Evolutionary conservation across 441 rosid species (phyloP).

Genomic region (Populus hybrid): DNA sequence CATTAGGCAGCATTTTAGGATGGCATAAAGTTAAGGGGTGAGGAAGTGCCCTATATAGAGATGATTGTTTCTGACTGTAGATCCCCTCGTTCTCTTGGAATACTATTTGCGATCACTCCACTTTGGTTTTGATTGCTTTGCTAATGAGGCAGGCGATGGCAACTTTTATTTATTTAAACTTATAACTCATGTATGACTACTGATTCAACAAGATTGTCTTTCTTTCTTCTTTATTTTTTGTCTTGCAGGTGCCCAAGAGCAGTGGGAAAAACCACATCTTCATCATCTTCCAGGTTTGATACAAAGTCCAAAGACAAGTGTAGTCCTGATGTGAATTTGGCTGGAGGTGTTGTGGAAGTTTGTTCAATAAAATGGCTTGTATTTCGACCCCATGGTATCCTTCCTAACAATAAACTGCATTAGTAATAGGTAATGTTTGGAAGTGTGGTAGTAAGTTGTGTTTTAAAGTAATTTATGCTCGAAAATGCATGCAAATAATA

Average conservation of each 20-base stretch:
- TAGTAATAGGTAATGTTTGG: neutral
- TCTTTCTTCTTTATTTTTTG: neutral
- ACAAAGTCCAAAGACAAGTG: slow-evolving; percentile 82
- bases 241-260: slow-evolving; percentile 58
- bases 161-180: neutral
- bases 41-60: no score
- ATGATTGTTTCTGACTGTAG: no score
- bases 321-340: slow-evolving; percentile 66
- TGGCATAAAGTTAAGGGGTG: neutral
- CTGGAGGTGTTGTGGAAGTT: slow-evolving; percentile 18
- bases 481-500: no score
- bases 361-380: slow-evolving; percentile 46
- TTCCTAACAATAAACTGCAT: slow-evolving; percentile 23
- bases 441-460: no score
- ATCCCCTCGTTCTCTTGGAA: neutral
- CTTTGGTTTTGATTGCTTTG: no score
- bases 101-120: neutral
- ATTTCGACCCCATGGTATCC: slow-evolving; percentile 19
- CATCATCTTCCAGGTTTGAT: slow-evolving; percentile 47
- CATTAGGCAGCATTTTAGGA: no score
- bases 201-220: neutral
- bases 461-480: no score
- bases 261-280: slow-evolving; percentile 33
- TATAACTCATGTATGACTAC: neutral
- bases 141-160: neutral